Evolutionary conservation across 2,329 filamentous ascomycete species (phyloP).

Genomic region (Aspergillus pseudoterreus): DNA sequence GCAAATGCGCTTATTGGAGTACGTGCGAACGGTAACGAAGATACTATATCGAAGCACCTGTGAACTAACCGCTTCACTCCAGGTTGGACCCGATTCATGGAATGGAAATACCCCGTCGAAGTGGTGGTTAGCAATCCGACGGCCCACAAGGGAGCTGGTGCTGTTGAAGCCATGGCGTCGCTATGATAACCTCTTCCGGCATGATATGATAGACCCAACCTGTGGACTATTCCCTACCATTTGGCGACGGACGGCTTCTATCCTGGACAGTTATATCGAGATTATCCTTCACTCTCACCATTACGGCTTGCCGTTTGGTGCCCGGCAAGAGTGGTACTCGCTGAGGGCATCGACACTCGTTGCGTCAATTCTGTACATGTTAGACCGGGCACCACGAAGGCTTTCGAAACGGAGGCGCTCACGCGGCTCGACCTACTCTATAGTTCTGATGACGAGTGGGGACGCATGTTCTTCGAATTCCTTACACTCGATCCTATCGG

Average conservation of each 20-base stretch:
- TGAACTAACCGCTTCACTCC: slow-evolving; percentile 1
- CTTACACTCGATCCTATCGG: neutral
- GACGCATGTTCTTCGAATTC: neutral
- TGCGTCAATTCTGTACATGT: neutral
- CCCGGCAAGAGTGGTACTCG: too few species aligned
- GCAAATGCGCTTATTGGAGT: slow-evolving; percentile 97
- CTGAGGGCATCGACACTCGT: neutral
- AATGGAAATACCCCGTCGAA: slow-evolving; percentile 85
- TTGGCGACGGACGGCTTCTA: neutral
- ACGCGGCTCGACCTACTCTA: neutral
- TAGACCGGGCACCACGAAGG: neutral
- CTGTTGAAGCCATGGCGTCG: slow-evolving; percentile 51
- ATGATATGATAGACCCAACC: neutral
- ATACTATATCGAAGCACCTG: neutral
- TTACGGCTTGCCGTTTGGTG: too few species aligned
- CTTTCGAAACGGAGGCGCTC: neutral
- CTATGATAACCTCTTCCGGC: slow-evolving; percentile 24
- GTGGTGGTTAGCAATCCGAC: slow-evolving; percentile 60
- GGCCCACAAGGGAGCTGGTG: slow-evolving; percentile 61
- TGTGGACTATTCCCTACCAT: too few species aligned
- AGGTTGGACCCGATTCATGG: slow-evolving; percentile 94
- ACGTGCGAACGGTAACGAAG: slow-evolving; percentile 21
- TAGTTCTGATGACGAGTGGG: neutral
- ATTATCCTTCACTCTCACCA: too few species aligned
- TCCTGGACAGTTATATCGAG: neutral